Evolutionary conservation across 2,329 filamentous ascomycete species (phyloP).

Genomic region (Xylariaceae sp.): DNA sequence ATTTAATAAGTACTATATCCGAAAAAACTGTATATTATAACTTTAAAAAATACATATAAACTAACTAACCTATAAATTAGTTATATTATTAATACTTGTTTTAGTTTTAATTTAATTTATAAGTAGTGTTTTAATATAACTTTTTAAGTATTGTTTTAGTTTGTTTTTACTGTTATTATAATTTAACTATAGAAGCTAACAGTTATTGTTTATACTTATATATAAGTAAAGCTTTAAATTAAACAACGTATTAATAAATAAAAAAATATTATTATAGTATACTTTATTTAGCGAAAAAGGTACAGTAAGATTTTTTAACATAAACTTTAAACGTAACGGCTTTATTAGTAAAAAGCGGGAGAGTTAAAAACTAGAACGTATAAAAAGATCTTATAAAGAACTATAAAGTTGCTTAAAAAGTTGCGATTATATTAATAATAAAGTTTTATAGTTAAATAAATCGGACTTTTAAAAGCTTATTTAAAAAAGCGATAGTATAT

Average conservation of each 20-base stretch:
- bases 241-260: conserved; percentile 51
- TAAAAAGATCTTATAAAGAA: conserved; percentile 41
- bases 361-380: conserved; percentile 37
- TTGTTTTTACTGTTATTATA: conserved; percentile 50
- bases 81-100: conserved; percentile 66
- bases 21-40: conserved; percentile 76
- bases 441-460: conserved; percentile 44
- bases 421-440: conserved; percentile 48
- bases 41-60: conserved; percentile 67
- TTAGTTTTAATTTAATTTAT: conserved; percentile 51
- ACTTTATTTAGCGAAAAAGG: conserved; percentile 59
- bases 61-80: conserved; percentile 56
- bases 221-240: conserved; percentile 50
- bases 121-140: conserved; percentile 22
- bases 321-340: conserved; percentile 39
- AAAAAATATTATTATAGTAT: conserved; percentile 54
- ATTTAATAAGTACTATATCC: conserved; percentile 78
- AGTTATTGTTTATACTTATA: conserved; percentile 31
- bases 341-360: conserved; percentile 46
- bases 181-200: conserved; percentile 48
- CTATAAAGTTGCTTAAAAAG: conserved; percentile 45
- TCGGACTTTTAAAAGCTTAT: no score
- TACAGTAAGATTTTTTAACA: conserved; percentile 50
- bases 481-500: conserved; percentile 46
- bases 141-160: conserved; percentile 21